phyloP scores from a whole-genome alignment of 805 yeast genomes.

The Candida ipomoeae region DNA sequence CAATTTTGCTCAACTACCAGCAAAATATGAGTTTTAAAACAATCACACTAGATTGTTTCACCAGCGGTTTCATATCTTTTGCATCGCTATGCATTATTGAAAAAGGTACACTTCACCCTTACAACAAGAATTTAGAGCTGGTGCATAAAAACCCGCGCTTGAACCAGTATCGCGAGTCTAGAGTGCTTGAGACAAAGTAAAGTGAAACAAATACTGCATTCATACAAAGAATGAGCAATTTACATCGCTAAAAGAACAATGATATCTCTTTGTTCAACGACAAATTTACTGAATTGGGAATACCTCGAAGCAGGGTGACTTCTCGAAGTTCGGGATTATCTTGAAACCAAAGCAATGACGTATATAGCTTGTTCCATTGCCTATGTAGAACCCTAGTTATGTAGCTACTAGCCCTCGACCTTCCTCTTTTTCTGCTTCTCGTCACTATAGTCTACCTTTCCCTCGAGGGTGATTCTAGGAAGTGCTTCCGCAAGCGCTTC shows the following conservation, averaged over 20 bases:
- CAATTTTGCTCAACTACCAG: neutral
- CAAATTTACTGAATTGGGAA: neutral
- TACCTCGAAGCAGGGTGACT: neutral
- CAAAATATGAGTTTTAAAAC: neutral
- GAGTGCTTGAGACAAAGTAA: neutral
- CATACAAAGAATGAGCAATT: neutral
- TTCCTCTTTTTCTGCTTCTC: conserved; percentile 10
- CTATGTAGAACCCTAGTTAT: neutral
- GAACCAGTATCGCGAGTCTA: neutral
- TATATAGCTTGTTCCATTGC: no score
- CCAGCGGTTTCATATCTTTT: neutral
- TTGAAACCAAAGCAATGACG: no score
- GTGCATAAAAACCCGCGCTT: neutral
- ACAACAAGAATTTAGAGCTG: neutral
- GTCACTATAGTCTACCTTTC: conserved; percentile 5
- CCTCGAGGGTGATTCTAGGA: conserved; percentile 6
- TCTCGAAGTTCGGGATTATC: neutral
- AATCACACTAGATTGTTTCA: neutral
- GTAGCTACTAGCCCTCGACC: neutral
- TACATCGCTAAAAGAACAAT: neutral
- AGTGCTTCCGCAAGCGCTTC: conserved; percentile 5
- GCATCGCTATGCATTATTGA: neutral
- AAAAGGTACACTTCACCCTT: neutral
- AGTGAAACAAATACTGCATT: neutral
- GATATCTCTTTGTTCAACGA: neutral